Base-by-base conservation (phyloP, 495 filamentous ascomycete species). In the Xylaria bambusicola region DNA sequence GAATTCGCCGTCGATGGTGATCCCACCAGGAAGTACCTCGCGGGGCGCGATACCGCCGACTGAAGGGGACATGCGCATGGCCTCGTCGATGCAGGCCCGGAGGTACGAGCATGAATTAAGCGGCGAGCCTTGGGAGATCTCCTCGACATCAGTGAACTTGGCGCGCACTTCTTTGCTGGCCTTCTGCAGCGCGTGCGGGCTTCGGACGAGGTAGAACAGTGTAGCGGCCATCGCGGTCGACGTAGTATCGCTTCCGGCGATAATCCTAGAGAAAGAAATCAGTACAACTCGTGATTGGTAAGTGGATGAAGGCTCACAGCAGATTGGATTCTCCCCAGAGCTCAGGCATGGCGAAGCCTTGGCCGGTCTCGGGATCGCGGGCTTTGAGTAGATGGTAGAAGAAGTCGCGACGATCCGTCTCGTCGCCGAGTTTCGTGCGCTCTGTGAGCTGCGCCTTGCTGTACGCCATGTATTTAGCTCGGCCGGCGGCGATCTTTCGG, bases 291-390 rank as follows among this genome's bases (percentile, higher is more conserved):
- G 18, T 3, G 41, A 20, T 3, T 4, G 23, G 38, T 17, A 58
- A 56, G 68, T 56, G 77, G 12, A 73, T 71, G 79, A 77, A 23
- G 3, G 57, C 73, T 53, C 64, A 78, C 76, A 90, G 77, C 0
- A 91, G 73, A 66, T 88, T 88, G 4, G 84, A 83, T 68, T 91
- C 88, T 31, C 81, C 84, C 85, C 85, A 88, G 3, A 91, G 77
- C 62, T 92, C 88, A 1, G 81, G 78, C 10, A 77, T 86, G 10
- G 76, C 76, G 63, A 90, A 87, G 0, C 87, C 86, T 53, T 82
- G 76, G 46, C 86, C 87, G 0, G 83, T 86, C 60, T 86, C 81
- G 15, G 80, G 81, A 64, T 88, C 84, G 21, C 69, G 73, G 7
- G 84, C 80, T 45, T 83, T 81, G 44, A 85, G 77, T 31, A 87